A percentile compares a stretch with the other conserved stretches of the same genome.
These are phyloP conservation scores for Nicotiana sylvestris DNA, from an alignment of 257 asterid genomes.

Conservation along the genomic window DNA sequence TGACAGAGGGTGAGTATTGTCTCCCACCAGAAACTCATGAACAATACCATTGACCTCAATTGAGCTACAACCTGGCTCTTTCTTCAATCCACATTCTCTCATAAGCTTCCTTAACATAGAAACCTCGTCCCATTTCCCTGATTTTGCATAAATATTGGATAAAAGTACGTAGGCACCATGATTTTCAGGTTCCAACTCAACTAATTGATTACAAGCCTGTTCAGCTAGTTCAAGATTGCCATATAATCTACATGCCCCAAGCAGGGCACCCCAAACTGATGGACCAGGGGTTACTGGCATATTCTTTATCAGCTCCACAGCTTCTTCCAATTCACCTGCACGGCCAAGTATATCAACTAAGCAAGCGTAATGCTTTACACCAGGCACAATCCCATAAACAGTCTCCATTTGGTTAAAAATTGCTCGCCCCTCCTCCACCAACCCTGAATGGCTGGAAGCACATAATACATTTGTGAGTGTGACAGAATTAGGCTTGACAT, in stretches of 20 bases:
- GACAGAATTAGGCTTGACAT: constrained; percentile 54
- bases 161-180: constrained; percentile 63
- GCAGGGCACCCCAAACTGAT: constrained; percentile 77
- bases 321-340: constrained; percentile 64
- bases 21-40: constrained; percentile 67
- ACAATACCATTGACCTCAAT: constrained; percentile 62
- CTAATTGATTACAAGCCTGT: constrained; percentile 41
- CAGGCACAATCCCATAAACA: constrained; percentile 42
- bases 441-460: constrained; percentile 84
- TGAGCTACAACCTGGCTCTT: constrained; percentile 83
- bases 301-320: constrained; percentile 42
- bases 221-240: constrained; percentile 54
- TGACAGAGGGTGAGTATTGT: constrained; percentile 45
- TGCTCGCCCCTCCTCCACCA: constrained; percentile 54
- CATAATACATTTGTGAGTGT: constrained; percentile 65
- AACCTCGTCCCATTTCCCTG: constrained; percentile 63
- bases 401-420: constrained; percentile 51
- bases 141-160: constrained; percentile 61
- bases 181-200: constrained; percentile 63
- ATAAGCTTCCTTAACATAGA: constrained; percentile 50
- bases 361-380: constrained; percentile 67
- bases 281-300: constrained; percentile 55
- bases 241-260: constrained; percentile 68
- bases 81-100: constrained; percentile 64
- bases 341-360: constrained; percentile 81